Evolutionary conservation across 2,329 filamentous ascomycete genomes (phyloP), one percentile per base, ranked within the genome.

Genomic region (Pseudogymnoascus sp.): DNA sequence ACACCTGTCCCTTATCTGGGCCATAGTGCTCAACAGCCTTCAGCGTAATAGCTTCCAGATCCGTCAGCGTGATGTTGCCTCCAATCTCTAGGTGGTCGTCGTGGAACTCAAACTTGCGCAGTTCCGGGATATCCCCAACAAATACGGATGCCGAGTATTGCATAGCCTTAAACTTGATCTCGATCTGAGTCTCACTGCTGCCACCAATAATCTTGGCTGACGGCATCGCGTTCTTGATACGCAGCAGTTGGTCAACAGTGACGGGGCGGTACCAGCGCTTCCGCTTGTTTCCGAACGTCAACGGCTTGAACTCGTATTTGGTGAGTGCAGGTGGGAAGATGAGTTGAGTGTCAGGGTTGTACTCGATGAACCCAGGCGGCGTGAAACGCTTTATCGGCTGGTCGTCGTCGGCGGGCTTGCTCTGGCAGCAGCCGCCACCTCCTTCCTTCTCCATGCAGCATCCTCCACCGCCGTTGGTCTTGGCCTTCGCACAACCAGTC

Each of bases 151-250:
- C 85, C 3, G 88, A 87, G 71, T 97, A 97, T 68, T 92, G 84
- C 79, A 96, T 84, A 0, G 88, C 91, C 77, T 97, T 97, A 82
- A 99, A 97, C 75, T 96, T 97, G 76, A 95, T 89, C 75, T 99
- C 94, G 64, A 99, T 97, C 74, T 97, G 94, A 0, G 93, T 97
- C 74, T 99, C 94, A 1, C 92, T 96, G 72, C 92, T 96, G 64
- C 94, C 94, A 58, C 92, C 93, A 64, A 99, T 96, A 64, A 99
- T 85, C 74, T 97, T 99, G 4, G 93, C 91, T 26, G 87, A 85
- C 0, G 93, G 93, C 67, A 91, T 87, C 0, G 83, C 85, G 68
- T 81, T 86, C 78, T 97, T 97, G 76, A 99, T 96, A 71, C 96
- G 88, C 13, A 97, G 81, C 13, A 99, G 79, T 71, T 99, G 92